Evolutionary conservation across 2,329 filamentous ascomycete species (phyloP).

Genomic region (Aulographum hederae): DNA sequence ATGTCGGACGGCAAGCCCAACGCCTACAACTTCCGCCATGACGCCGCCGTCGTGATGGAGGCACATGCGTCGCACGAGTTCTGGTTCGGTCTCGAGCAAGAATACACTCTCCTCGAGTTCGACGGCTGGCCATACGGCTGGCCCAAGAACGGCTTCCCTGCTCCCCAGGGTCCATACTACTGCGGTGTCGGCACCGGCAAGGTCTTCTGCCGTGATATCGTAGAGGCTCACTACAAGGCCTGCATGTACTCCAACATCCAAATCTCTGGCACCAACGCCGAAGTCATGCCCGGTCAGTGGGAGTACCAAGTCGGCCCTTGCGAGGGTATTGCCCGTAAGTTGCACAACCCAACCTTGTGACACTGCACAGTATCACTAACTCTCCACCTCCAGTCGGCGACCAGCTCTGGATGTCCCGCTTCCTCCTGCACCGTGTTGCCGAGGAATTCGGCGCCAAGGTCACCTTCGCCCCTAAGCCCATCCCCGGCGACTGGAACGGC

Average conservation of each 20-base stretch:
- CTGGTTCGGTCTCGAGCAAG: conserved; percentile 97
- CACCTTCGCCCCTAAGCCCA: conserved; percentile 88
- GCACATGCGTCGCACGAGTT: conserved; percentile 64
- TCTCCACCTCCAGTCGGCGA: conserved; percentile 51
- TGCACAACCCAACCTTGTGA: conserved; percentile 12
- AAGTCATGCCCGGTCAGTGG: conserved; percentile 97
- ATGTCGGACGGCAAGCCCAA: conserved; percentile 87
- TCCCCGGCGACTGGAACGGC: conserved; percentile 93
- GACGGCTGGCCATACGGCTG: conserved; percentile 84
- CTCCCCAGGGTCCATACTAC: conserved; percentile 89
- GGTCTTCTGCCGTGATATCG: conserved; percentile 95
- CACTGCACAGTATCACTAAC: conserved; percentile 4
- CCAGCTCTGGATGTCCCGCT: conserved; percentile 86
- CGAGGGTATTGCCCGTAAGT: conserved; percentile 62
- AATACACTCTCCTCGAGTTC: conserved; percentile 84
- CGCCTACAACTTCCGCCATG: conserved; percentile 96
- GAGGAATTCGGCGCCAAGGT: conserved; percentile 96
- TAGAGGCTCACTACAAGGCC: conserved; percentile 85
- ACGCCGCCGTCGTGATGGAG: conserved; percentile 79
- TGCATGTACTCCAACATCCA: conserved; percentile 78
- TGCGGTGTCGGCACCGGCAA: conserved; percentile 95
- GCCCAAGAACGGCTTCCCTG: conserved; percentile 75
- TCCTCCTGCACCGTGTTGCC: conserved; percentile 75
- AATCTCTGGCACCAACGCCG: conserved; percentile 96
- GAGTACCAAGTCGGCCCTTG: conserved; percentile 95